Base-by-base conservation (phyloP, 1,284 basidiomycete species). In the Heliocybe sulcata region DNA sequence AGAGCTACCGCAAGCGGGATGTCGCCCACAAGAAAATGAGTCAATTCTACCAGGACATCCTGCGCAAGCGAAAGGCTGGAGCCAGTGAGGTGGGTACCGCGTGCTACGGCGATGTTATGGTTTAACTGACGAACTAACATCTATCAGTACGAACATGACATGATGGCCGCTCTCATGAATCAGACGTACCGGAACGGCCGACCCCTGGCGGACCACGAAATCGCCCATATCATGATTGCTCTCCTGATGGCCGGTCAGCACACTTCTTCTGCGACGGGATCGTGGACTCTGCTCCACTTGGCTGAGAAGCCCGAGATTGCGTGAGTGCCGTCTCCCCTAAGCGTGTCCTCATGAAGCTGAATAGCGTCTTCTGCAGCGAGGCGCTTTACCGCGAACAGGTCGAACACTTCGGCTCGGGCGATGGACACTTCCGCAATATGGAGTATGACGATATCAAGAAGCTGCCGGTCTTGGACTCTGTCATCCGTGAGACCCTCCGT, bases 231-330 rank as follows among this genome's bases (percentile, higher is more conserved):
- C 67, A 87, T 99, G 89, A 95, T 94, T 62, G 92, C 93, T 20
- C 79, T 95, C 49, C 83, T 96, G 59, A 95, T 96, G 94, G 96
- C 96, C 38, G 97, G 97, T 25, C 97, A 99, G 73, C 97, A 99
- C 74, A 99, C 97, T 0, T 92, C 89, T 62, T 95, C 94, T 19
- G 90, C 96, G 0, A 92, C 93, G 10, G 85, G 85, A 23, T 87
- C 92, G 3, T 99, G 97, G 97, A 72, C 88, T n/a, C 76, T 99
- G 38, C 81, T 98, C 51, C 92, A 97, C 64, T 72, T 99, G 20
- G 96, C 94, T n/a, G 74, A 82, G 60, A 79, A 86, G 55, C 83
- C 83, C 1, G 85, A 93, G 25, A 65, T 96, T 58, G 84, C 83
- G 88, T 92, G 65, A 65, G 85, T 81, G 6, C 35, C 25, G 14